These are phyloP conservation scores for Alternaria solani DNA, from an alignment of 2,329 filamentous ascomycete genomes.

Conservation along the genomic window DNA sequence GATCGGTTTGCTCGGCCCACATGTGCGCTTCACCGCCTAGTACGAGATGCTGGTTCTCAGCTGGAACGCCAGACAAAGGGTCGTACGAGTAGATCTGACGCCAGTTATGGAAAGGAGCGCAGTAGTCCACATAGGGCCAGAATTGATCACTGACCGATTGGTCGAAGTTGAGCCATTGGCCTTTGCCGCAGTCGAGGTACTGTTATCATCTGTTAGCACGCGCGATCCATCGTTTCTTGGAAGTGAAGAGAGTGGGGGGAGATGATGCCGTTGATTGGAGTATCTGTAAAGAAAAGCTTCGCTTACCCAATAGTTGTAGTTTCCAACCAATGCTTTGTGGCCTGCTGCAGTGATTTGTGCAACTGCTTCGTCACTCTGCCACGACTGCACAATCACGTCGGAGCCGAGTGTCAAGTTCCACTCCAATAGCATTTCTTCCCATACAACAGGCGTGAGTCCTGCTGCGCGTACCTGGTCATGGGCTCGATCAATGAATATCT, in stretches of 20 bases:
- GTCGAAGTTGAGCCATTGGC: constrained; percentile 77
- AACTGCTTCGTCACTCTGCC: constrained; percentile 72
- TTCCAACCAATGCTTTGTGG: constrained; percentile 75
- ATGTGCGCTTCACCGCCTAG: constrained; percentile 80
- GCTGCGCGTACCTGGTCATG: constrained; percentile 70
- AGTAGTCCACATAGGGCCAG: constrained; percentile 84
- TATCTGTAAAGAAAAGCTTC: no score
- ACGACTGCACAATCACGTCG: constrained; percentile 80
- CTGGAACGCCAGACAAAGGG: constrained; percentile 70
- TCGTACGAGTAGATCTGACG: constrained; percentile 81
- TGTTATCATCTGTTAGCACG: constrained; percentile 38
- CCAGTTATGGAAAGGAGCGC: constrained; percentile 82
- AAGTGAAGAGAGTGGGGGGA: background rate
- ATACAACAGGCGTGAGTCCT: constrained; percentile 77
- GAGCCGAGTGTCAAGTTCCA: constrained; percentile 78
- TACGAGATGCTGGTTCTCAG: constrained; percentile 70
- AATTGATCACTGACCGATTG: constrained; percentile 60
- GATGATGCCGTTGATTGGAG: background rate
- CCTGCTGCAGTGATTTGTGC: constrained; percentile 68
- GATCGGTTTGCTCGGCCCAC: constrained; percentile 82
- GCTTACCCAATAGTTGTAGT: constrained; percentile 77
- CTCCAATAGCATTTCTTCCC: constrained; percentile 84
- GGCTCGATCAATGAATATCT: constrained; percentile 76
- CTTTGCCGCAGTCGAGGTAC: constrained; percentile 85
- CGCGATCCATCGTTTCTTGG: background rate